phyloP scores from a whole-genome alignment of 139 green algal species.

The Chlamydomonas schloesseri region DNA sequence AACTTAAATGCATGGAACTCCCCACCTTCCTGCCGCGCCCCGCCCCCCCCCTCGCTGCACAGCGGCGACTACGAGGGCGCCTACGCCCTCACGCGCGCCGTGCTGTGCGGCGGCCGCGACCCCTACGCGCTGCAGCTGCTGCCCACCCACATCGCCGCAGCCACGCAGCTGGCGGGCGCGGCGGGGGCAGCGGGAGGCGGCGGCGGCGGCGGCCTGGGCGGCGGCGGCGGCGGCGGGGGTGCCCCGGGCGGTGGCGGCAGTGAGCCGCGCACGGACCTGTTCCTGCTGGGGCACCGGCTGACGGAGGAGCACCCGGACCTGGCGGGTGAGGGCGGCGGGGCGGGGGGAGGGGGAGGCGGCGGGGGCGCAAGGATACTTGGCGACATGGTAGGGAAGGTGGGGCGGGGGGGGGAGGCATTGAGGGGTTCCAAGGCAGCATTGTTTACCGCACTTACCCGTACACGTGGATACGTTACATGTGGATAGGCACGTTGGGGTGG shows the following conservation, averaged over 20 bases:
- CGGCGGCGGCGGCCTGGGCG: background rate
- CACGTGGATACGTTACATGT: too few relatives aligned
- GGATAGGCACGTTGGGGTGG: too few relatives aligned
- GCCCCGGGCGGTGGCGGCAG: background rate
- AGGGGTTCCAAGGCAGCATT: too few relatives aligned
- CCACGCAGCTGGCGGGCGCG: conserved; percentile 63
- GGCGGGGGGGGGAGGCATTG: too few relatives aligned
- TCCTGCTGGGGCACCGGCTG: conserved; percentile 74
- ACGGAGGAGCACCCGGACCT: conserved; percentile 88
- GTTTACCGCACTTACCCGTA: too few relatives aligned
- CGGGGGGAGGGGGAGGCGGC: too few relatives aligned
- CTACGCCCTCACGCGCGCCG: conserved; percentile 62
- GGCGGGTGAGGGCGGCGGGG: conserved; percentile 59
- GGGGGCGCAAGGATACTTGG: too few relatives aligned
- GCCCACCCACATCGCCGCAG: conserved; percentile 80
- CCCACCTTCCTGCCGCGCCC: background rate
- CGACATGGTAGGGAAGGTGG: too few relatives aligned
- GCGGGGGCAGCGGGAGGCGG: too few relatives aligned
- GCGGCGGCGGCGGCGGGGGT: too few relatives aligned
- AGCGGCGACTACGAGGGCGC: conserved; percentile 41
- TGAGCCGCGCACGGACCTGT: conserved; percentile 21
- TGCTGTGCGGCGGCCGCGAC: conserved; percentile 77
- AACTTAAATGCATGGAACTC: too few relatives aligned
- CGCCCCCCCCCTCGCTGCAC: background rate
- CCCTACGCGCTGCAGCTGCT: conserved; percentile 77